These are phyloP conservation scores for Citrus sp. DNA, from an alignment of 345 rosid genomes.

Conservation along the genomic window DNA sequence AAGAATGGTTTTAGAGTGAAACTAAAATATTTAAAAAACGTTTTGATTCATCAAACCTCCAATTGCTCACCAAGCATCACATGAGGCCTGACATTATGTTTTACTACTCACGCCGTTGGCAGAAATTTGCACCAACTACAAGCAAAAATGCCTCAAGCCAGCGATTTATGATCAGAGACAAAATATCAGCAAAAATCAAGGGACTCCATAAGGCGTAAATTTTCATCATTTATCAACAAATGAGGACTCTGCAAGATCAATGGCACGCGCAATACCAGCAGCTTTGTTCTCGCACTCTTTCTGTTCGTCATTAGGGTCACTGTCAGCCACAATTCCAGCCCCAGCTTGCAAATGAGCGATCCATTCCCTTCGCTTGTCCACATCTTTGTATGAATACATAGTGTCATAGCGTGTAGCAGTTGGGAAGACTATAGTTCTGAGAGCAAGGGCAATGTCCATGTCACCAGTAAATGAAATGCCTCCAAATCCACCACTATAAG, in stretches of 20 bases:
- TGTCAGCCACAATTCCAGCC: conserved; percentile 93
- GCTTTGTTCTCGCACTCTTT: conserved; percentile 95
- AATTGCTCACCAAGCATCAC: background rate
- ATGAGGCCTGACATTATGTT: background rate
- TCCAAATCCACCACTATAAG: conserved; percentile 96
- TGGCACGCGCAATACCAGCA: conserved; percentile 85
- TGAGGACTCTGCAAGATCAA: conserved; percentile 91
- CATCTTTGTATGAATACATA: conserved; percentile 77
- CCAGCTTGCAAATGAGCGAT: conserved; percentile 91
- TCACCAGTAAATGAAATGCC: conserved; percentile 86
- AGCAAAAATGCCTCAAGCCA: background rate
- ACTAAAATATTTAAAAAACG: no score
- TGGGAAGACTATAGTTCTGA: conserved; percentile 84
- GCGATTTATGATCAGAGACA: background rate
- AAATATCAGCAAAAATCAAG: background rate
- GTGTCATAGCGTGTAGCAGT: conserved; percentile 60
- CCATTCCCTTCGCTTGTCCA: conserved; percentile 69
- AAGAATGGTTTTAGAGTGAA: background rate
- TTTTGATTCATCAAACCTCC: background rate
- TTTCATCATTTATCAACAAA: conserved; percentile 43
- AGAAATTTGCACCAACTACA: background rate
- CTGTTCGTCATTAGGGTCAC: conserved; percentile 83
- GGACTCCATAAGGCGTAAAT: background rate
- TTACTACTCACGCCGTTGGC: background rate
- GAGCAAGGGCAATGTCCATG: conserved; percentile 86